Evolutionary conservation across 306 rosid species (phyloP).

Genomic region (Pachyrhizus erosus): DNA sequence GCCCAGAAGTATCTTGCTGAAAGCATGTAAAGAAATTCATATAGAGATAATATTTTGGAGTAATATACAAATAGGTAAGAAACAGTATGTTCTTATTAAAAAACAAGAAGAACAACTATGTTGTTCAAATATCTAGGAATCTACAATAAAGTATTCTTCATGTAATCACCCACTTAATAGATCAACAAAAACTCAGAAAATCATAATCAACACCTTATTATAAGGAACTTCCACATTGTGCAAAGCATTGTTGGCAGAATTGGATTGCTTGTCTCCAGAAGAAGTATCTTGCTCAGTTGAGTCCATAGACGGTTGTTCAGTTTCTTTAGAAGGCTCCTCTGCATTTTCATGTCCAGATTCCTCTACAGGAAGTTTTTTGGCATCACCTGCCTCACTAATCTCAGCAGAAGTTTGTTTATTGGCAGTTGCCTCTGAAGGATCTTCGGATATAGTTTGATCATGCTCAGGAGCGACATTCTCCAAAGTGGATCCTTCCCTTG

Average conservation of each 20-base stretch:
- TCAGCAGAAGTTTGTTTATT: constrained; percentile 45
- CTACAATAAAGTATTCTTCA: background rate
- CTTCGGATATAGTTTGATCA: constrained; percentile 50
- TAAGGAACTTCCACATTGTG: constrained; percentile 61
- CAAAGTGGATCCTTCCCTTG: constrained; percentile 36
- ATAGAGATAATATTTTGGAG: background rate
- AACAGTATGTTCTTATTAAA: too few relatives aligned
- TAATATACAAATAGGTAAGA: background rate
- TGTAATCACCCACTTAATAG: background rate
- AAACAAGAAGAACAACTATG: background rate
- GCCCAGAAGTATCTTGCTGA: constrained; percentile 55
- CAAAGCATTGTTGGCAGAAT: constrained; percentile 36
- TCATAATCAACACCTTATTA: constrained; percentile 62
- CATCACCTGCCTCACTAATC: constrained; percentile 42
- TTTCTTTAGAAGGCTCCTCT: constrained; percentile 56
- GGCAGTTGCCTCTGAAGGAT: constrained; percentile 32
- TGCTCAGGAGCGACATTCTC: constrained; percentile 47
- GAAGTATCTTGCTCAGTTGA: constrained; percentile 48
- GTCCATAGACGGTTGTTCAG: constrained; percentile 48
- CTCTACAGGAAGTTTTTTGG: constrained; percentile 50
- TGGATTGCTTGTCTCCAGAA: constrained; percentile 45
- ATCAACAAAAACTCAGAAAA: constrained; percentile 9
- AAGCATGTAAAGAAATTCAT: constrained; percentile 17
- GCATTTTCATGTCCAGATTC: constrained; percentile 46
- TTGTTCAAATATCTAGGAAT: background rate